Conservation (phyloP, 331 rosid species). For the Quercus phellos region DNA sequence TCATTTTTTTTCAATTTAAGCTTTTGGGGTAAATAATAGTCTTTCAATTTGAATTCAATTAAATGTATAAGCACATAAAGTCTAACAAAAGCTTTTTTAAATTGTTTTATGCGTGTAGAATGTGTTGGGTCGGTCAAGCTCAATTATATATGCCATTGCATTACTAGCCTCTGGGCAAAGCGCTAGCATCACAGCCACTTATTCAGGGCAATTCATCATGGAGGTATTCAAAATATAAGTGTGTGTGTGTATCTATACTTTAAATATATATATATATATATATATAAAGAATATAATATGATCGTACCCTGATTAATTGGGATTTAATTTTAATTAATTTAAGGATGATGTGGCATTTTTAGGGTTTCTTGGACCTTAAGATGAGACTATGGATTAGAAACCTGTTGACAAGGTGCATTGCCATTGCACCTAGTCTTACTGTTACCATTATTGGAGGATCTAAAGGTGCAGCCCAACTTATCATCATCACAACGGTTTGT, state of each 20-base stretch:
- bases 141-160: too few relatives aligned
- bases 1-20: too few relatives aligned
- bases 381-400: constrained; percentile 74
- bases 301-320: too few relatives aligned
- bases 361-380: constrained; percentile 87
- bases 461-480: constrained; percentile 71
- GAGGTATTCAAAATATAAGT: constrained; percentile 20
- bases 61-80: background rate
- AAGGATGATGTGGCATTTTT: background rate
- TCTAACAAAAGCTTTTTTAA: background rate
- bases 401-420: constrained; percentile 38
- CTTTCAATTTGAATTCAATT: too few relatives aligned
- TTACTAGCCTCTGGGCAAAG: too few relatives aligned
- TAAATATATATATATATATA: background rate
- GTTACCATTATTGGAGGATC: constrained; percentile 77
- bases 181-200: too few relatives aligned
- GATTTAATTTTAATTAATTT: background rate
- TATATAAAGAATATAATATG: background rate
- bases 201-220: constrained; percentile 21
- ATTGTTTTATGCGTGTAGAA: background rate
- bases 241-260: too few relatives aligned
- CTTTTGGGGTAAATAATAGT: too few relatives aligned
- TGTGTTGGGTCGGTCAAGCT: too few relatives aligned
- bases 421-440: constrained; percentile 78
- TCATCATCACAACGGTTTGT: constrained; percentile 77